Evolutionary conservation across 1,139 yeast species (phyloP), one percentile per base, ranked within the genome.

Genomic region (Candida sanyaensis): DNA sequence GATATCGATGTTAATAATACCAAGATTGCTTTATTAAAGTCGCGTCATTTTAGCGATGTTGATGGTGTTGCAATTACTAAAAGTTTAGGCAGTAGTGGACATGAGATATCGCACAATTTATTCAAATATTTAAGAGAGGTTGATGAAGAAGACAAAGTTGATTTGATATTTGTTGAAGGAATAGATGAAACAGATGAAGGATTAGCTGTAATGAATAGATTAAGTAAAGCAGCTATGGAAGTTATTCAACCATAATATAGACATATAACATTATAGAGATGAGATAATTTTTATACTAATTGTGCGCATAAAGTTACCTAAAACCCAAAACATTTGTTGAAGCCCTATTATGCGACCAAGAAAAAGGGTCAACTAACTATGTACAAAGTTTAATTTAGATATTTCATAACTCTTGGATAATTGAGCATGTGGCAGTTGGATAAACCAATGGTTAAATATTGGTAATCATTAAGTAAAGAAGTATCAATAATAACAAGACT

Each of bases 121-220:
- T 93, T 93, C 68, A 80, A 84, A 28, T 65, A 71, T 34, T 73
- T 93, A 45, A 76, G 99, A 59, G 83, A 84, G 43, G 83, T 86
- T 13, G 97, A 91, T 60, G 87, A 83, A 49, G 58, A 65, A 32
- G 75, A 72, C 1, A 43, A 45, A 32, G 88, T 81, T 3, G 88
- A 84, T 51, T 52, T 80, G 38, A 88, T 91, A 6, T 69, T 91
- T 41, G 89, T 89, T 0, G 90, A 89, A 60, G 93, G 93, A 0
- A 78, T 89, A 4, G 79, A 74, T 26, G 89, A 85, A 55, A 64
- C 72, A 0, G 75, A 86, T 46, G 95, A 91, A 60, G 99, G 99
- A 0, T 73, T 92, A 47, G 99, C 99, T 0, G 86, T 93, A 39
- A 92, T 93, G 97, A 93, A 93, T 63, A 71, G 99, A 55, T 73